Percentiles rank a stretch among this genome's conserved stretches.
Conservation (phyloP, 2,329 filamentous ascomycete genomes). For the Gnomoniopsis sp. region DNA sequence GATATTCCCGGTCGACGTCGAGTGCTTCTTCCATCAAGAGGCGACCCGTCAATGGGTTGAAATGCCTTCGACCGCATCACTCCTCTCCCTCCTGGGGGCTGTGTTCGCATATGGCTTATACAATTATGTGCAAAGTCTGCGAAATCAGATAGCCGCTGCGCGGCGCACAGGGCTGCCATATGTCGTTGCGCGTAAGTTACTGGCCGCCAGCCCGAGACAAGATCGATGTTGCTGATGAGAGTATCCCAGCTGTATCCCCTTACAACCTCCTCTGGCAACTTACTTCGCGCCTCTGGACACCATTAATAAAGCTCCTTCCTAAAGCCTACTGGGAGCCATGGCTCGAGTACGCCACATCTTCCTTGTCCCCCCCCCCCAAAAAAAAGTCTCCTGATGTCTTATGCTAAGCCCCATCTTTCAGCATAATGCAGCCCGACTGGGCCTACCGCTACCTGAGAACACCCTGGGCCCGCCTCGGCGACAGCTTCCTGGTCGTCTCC, state of each 20-base stretch:
- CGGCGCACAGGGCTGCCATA: slow-evolving; percentile 51
- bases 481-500: slow-evolving; percentile 63
- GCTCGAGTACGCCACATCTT: slow-evolving; percentile 48
- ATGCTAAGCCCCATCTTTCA: slow-evolving; percentile 23
- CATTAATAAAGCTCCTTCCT: slow-evolving; percentile 54
- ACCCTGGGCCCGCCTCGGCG: slow-evolving; percentile 57
- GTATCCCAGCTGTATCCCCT: slow-evolving; percentile 40
- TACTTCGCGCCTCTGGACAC: slow-evolving; percentile 50
- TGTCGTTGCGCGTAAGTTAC: slow-evolving; percentile 43
- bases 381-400: not conserved
- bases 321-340: slow-evolving; percentile 52
- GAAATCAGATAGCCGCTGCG: slow-evolving; percentile 45
- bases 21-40: not conserved
- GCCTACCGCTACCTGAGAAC: slow-evolving; percentile 52
- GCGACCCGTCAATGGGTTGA: not conserved
- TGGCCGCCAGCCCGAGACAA: not conserved
- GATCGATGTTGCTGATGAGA: slow-evolving; percentile 11
- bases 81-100: slow-evolving; percentile 32
- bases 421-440: slow-evolving; percentile 58
- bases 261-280: slow-evolving; percentile 55
- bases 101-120: slow-evolving; percentile 33
- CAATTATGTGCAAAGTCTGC: slow-evolving; percentile 31
- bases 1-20: not conserved
- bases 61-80: slow-evolving; percentile 36
- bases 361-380: too few relatives aligned